Evolutionary conservation across 2,329 filamentous ascomycete species (phyloP), one percentile per base, ranked within the genome.

Genomic region (Hypoxylon sp.): DNA sequence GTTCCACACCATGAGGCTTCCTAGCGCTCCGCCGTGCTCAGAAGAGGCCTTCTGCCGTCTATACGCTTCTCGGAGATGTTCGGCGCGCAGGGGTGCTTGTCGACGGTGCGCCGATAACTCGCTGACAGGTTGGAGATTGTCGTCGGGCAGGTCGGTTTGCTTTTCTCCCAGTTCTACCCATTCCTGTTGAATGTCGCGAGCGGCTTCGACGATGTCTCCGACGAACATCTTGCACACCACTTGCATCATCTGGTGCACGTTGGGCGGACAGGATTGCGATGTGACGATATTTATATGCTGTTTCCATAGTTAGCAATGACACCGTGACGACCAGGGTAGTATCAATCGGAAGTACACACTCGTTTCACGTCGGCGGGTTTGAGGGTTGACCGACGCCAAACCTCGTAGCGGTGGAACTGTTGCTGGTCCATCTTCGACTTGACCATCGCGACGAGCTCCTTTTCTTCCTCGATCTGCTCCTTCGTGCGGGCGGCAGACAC

Each of bases 251-350:
- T 90, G 87, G 64, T 91, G 89, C 51, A 93, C 89, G 70, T 87
- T 90, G 19, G 86, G 83, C 0, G 90, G 90, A 0, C 92, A 91
- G 1, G 90, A 93, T 74, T 94, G 91, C 0, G 90, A 92, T 7
- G 93, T 89, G 1, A 91, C 92, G 61, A 91, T 90, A 72, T 94
- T 94, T 74, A 93, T 89, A 64, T 94, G 86, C 84, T 89, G 63
- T 4, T 52, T 3, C 20, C 52, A 24, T 57, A n/a, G 65, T 69
- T 60, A 55, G 55, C 43, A 13, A 53, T n/a, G 28, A 55, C 48
- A 55, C 55, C 51, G 43, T n/a, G n/a, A n/a, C n/a, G n/a, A n/a
- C 44, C 20, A 0, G 19, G 11, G 5, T 44, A 26, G 17, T 5
- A 49, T 15, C 48, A 50, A 2, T 37, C 13, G 34, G 5, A 24